Percentiles rank a stretch among this genome's conserved stretches.
These are phyloP conservation scores for Microbotryum violaceum DNA, from an alignment of 1,284 basidiomycete species.

Conservation along the genomic window DNA sequence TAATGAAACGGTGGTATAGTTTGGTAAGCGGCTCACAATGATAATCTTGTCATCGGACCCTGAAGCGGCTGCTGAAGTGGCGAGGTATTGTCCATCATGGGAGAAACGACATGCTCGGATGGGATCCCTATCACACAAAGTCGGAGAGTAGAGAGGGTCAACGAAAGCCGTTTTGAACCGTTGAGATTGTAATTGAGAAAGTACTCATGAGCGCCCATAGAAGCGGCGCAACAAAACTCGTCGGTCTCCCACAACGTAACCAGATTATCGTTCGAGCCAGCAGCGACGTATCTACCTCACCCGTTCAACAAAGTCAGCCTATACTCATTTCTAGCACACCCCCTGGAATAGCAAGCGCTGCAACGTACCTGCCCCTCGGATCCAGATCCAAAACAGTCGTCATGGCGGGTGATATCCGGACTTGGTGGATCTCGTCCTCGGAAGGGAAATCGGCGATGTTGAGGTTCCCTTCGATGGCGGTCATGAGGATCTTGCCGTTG, in stretches of 20 bases:
- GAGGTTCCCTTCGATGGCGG: conserved; percentile 8
- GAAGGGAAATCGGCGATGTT: conserved; percentile 16
- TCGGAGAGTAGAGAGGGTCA: too few relatives aligned
- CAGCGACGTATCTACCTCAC: conserved; percentile 18
- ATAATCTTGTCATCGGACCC: conserved; percentile 11
- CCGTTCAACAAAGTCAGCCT: neutral
- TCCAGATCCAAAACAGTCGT: conserved; percentile 22
- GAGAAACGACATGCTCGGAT: conserved; percentile 20
- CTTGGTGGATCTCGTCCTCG: conserved; percentile 6
- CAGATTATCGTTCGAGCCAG: conserved; percentile 24
- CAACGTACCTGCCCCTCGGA: conserved; percentile 21
- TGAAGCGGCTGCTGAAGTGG: conserved; percentile 7
- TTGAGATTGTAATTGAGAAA: neutral
- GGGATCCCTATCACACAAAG: conserved; percentile 11
- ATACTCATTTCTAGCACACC: neutral
- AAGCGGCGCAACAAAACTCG: conserved; percentile 22
- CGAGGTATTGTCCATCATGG: conserved; percentile 26
- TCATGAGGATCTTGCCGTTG: conserved; percentile 27
- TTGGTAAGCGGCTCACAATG: conserved; percentile 13
- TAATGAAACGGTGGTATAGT: neutral
- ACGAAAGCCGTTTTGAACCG: too few relatives aligned
- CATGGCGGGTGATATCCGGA: conserved; percentile 10
- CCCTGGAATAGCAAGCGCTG: neutral
- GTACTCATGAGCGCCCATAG: conserved; percentile 25
- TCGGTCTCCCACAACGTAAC: conserved; percentile 30